Evolutionary conservation across 768 basidiomycete genomes (phyloP).

Genomic region (Rubroboletus pulcherrimus): DNA sequence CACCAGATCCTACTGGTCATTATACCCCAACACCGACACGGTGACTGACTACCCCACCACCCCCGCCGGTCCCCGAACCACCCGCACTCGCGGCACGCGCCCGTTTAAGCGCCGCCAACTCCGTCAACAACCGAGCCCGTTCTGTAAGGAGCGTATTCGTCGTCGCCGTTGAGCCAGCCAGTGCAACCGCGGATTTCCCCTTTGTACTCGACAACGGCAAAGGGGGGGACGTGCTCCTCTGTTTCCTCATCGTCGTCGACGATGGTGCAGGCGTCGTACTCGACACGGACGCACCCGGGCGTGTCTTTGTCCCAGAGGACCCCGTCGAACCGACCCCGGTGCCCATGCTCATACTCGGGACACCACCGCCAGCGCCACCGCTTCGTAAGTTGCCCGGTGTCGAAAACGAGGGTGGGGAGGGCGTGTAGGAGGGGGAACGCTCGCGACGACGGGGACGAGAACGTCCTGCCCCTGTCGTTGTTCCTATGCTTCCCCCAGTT

Average conservation of each 20-base stretch:
- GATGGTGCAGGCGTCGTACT: background rate
- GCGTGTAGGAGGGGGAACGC: conserved; percentile 13
- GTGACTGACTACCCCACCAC: background rate
- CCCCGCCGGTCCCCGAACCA: background rate
- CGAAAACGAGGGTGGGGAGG: conserved; percentile 5
- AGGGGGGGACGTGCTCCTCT: background rate
- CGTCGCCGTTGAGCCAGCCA: conserved; percentile 33
- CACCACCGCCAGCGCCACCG: background rate
- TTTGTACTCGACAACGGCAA: background rate
- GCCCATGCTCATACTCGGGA: background rate
- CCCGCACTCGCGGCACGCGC: conserved; percentile 13
- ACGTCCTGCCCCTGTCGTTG: background rate
- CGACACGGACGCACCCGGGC: background rate
- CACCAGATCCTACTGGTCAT: background rate
- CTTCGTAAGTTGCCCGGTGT: background rate
- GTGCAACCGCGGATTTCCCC: background rate
- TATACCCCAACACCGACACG: conserved; percentile 13
- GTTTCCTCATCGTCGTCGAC: background rate
- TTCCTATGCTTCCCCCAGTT: background rate
- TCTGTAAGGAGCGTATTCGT: conserved; percentile 54
- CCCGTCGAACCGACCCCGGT: background rate
- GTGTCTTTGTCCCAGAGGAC: background rate
- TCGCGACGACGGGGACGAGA: background rate
- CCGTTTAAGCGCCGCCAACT: conserved; percentile 46
- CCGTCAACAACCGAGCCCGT: conserved; percentile 51